Conservation (phyloP, 768 basidiomycete genomes). For the Boletus tomentosulus region DNA sequence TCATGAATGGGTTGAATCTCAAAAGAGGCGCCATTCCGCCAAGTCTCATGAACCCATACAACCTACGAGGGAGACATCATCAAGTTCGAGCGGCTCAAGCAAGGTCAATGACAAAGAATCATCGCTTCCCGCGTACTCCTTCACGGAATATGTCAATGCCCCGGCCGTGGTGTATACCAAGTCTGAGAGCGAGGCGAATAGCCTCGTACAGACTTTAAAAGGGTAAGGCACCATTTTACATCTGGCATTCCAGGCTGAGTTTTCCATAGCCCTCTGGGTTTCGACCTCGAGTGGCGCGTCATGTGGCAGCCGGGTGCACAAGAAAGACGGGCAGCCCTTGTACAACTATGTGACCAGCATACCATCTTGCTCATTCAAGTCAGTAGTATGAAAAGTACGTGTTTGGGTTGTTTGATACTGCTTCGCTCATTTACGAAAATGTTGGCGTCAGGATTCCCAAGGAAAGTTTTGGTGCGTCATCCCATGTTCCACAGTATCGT, state of each 20-base stretch:
- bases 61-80: neutral
- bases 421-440: neutral
- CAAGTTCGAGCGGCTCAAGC: neutral
- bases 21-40: neutral
- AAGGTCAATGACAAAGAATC: constrained; percentile 1
- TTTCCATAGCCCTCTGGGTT: constrained; percentile 40
- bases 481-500: neutral
- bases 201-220: constrained; percentile 33
- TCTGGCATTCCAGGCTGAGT: neutral
- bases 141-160: constrained; percentile 25
- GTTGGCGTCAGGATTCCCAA: constrained; percentile 37
- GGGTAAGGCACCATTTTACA: constrained; percentile 26
- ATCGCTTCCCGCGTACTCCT: constrained; percentile 35
- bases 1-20: neutral
- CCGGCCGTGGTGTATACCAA: constrained; percentile 39
- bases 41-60: neutral
- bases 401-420: neutral
- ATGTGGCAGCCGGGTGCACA: constrained; percentile 28
- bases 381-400: constrained; percentile 43
- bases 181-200: constrained; percentile 40
- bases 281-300: constrained; percentile 50
- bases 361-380: constrained; percentile 48
- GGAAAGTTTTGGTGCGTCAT: constrained; percentile 35
- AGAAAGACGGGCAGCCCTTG: constrained; percentile 39
- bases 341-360: constrained; percentile 42